Base-by-base conservation (phyloP, 2,329 filamentous ascomycete species). In the Diatrype stigma region DNA sequence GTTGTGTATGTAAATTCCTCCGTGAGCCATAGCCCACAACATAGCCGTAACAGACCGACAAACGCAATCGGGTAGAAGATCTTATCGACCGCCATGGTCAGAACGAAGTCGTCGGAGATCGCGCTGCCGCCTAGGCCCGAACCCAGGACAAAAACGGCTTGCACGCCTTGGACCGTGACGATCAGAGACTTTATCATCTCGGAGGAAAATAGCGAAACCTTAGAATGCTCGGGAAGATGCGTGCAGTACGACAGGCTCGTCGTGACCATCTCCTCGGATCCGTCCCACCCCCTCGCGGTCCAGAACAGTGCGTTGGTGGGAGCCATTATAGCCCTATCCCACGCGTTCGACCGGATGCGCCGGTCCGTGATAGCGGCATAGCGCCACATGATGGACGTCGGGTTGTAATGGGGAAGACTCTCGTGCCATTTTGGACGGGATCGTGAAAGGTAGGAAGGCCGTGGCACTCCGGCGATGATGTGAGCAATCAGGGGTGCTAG, bases 381-480 rank as follows among this genome's bases (percentile, higher is more conserved):
- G 3, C 65, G 59, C 65, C 65, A 67, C 10, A 65, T 37, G 11
- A 69, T 67, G 0, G 67, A 63, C 11, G 63, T 67, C 1, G 66
- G 65, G 42, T 68, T 67, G 42, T 58, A 67, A 30, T 57, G 55
- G 19, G 57, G 56, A 2, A 67, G 22, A 3, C 46, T 30, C 16
- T 66, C 60, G 47, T 60, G 52, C 66, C 62, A 67, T 11, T 30
- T 49, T 1, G 62, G 63, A 23, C 16, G 48, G 35, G 22, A 30
- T 6, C 32, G 12, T 8, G 38, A 28, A 19, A 51, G 30, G 35
- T 28, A 53, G 21, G 51, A 52, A 2, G 48, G 45, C 16, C 3
- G 17, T 45, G 53, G 53, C 17, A 45, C 45, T 2, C 51, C 51
- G 12, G 53, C 47, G 32, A 42, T 45, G 4, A 53, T 49, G 17